phyloP scores from a whole-genome alignment of 148 eudicot species.

The Chenopodium album region DNA sequence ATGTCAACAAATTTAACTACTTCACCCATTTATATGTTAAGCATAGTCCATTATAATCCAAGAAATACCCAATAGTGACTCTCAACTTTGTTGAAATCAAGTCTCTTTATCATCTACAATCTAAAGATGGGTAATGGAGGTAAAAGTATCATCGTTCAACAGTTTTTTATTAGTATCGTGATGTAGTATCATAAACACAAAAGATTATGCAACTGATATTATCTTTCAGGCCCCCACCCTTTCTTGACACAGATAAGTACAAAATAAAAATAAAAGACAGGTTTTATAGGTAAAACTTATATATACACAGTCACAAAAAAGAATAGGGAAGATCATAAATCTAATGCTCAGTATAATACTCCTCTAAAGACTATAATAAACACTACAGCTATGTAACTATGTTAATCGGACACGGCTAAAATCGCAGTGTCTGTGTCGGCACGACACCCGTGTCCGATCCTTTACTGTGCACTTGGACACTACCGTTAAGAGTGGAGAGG shows the following conservation, averaged over 20 bases:
- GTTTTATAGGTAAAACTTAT: neutral
- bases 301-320: neutral
- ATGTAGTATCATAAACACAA: neutral
- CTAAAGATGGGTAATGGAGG: neutral
- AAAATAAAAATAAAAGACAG: neutral
- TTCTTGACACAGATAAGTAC: neutral
- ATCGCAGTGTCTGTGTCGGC: too few relatives aligned
- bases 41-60: neutral
- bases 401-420: too few relatives aligned
- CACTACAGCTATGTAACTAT: neutral
- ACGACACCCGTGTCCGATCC: too few relatives aligned
- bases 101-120: neutral
- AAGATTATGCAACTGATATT: neutral
- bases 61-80: neutral
- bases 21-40: neutral
- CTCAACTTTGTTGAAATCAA: neutral
- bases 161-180: neutral
- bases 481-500: too few relatives aligned
- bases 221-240: neutral
- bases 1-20: too few relatives aligned
- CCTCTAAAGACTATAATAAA: neutral
- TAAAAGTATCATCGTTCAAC: neutral
- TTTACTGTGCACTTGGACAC: too few relatives aligned
- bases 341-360: neutral
- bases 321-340: neutral